Evolutionary conservation across 805 yeast genomes (phyloP), one percentile per base, ranked within the genome.

Genomic region (Candida michaelii): DNA sequence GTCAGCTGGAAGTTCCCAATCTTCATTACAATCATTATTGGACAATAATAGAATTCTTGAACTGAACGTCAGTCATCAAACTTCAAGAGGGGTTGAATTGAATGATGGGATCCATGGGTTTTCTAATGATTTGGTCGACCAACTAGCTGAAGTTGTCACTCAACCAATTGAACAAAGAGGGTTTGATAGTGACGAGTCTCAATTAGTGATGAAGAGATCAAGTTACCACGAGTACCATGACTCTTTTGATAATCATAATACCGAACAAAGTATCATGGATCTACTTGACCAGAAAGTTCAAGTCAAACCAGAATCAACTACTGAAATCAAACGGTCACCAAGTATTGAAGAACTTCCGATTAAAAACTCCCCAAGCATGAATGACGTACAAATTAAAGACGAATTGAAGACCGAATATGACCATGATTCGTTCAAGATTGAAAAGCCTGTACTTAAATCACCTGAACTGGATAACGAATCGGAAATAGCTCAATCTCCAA

Each of bases 81-180:
- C 15, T 35, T 56, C 55, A 39, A 46, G 48, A 23, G 70, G 72
- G 2, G 47, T 69, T 2, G 58, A 64, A 46, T 51, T 70, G 38
- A 65, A 65, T 44, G 74, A 69, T 46, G 76, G 76, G 3, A 66
- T 70, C 27, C 65, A 66, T 44, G 76, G 74, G 1, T 66, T 70
- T 30, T 51, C 72, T 2, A 71, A 69, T 47, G 59, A 60, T 17
- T 39, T 65, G 40, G 73, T 70, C 9, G 65, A 56, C 30, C 51
- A 56, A 43, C 48, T 70, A 29, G 31, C 31, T n/a, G 46, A 41
- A 27, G 15, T 29, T 9, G 24, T 34, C 2, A n/a, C 29, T 11
- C 39, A 40, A 29, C 34, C 27, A 12, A 6, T 33, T 14, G 27
- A 21, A 13, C 17, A n/a, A 3, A 17, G 7, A 13, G 27, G 19